phyloP scores from a whole-genome alignment of 2,329 filamentous ascomycete species.

The Ascochyta viciae-villosae region DNA sequence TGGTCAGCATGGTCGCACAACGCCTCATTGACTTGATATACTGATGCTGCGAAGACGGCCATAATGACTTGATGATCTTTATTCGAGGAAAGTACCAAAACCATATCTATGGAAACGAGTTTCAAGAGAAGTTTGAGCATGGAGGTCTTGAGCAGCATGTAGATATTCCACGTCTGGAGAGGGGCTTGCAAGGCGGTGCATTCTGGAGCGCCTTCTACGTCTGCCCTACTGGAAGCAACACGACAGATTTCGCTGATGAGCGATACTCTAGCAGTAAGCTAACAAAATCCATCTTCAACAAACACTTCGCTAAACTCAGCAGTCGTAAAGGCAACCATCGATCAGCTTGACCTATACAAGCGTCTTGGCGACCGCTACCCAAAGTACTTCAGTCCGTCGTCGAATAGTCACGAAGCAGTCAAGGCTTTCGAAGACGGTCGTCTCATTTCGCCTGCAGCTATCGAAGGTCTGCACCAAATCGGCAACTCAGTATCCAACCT shows the following conservation, averaged over 20 bases:
- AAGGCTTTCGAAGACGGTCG: constrained; percentile 55
- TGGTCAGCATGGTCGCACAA: constrained; percentile 36
- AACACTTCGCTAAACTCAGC: constrained; percentile 15
- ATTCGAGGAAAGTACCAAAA: constrained; percentile 74
- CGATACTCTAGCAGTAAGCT: constrained; percentile 71
- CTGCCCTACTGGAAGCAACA: constrained; percentile 69
- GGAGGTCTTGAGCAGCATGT: constrained; percentile 75
- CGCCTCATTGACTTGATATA: not conserved
- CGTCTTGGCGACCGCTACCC: constrained; percentile 71
- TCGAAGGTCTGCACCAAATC: constrained; percentile 83
- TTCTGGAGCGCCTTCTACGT: constrained; percentile 90
- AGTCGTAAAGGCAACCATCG: constrained; percentile 72
- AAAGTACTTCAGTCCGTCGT: constrained; percentile 70
- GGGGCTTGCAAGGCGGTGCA: constrained; percentile 79
- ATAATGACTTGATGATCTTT: constrained; percentile 83
- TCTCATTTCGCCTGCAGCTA: constrained; percentile 47
- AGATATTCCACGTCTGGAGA: constrained; percentile 76
- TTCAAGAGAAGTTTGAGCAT: constrained; percentile 75
- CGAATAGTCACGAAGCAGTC: constrained; percentile 67
- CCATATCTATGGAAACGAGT: constrained; percentile 74
- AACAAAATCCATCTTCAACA: not conserved
- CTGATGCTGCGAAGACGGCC: constrained; percentile 70
- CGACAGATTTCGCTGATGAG: constrained; percentile 74
- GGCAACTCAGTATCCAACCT: constrained; percentile 82
- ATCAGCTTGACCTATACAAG: constrained; percentile 76